Evolutionary conservation across 1,284 basidiomycete species (phyloP), one percentile per base, ranked within the genome.

Genomic region (Wolfiporia cocos): DNA sequence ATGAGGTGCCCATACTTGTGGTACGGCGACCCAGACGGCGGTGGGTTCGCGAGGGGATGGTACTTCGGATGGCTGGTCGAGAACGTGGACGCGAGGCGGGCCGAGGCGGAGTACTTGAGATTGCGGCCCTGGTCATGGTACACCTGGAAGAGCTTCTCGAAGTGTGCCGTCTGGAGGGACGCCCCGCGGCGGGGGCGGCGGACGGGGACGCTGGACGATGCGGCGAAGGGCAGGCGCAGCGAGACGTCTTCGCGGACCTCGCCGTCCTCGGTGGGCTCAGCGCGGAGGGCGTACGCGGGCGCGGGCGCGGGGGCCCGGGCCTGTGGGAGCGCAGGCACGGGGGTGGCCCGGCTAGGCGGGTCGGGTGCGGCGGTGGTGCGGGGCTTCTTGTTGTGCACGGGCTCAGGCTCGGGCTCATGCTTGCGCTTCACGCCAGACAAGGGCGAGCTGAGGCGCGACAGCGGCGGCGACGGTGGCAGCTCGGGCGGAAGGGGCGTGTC

Each of bases 21-120:
- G 60, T 87, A 87, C 24, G 73, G 65, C 0, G 82, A 82, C 46
- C 71, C 71, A 11, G 72, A 68, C 6, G 73, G 68, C 2, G 84
- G 82, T 4, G 85, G 83, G 48, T 74, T 68, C 4, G 64, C 55
- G 14, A 87, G 65, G 3, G 81, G 73, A 15, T 72, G 69, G 58
- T 79, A 83, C 49, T 81, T 76, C 51, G 72, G 71, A 61, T 82
- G 74, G 1, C 71, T 69, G 3, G 78, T 65, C 15, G 81, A 72
- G 55, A 76, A 84, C 28, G 81, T 82, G 18, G 85, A 83, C 72
- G 74, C 77, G 50, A 81, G 78, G 31, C 85, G 81, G 26, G 77
- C 73, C 54, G 84, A 80, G 17, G 81, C 83, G 2, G 84, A 87
- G 55, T 81, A 84, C 61, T 86, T 86, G 61, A 87, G 78, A 51